phyloP scores from a whole-genome alignment of 164 flowering plant species.

The Magnolia kwangsiensis region DNA sequence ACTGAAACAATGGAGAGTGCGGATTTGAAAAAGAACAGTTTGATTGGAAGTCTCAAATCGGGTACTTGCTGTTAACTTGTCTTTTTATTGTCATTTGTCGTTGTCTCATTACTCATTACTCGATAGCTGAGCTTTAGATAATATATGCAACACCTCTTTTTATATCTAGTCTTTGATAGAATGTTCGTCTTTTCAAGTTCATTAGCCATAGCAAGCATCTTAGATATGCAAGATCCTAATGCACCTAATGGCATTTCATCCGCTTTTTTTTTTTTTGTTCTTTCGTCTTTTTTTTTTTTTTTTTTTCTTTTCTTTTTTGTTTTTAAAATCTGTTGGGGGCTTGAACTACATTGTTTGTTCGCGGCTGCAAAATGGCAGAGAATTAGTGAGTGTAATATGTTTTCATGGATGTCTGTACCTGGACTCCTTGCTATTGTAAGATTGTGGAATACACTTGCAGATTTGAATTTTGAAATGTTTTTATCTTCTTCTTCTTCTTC shows the following conservation, averaged over 20 bases:
- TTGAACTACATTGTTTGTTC: not conserved
- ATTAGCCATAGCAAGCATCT: not conserved
- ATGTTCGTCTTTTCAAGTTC: not conserved
- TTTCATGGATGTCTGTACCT: not conserved
- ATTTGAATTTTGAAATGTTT: too few relatives aligned
- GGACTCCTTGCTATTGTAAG: not conserved
- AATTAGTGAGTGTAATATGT: not conserved
- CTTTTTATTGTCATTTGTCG: not conserved
- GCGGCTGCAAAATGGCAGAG: not conserved
- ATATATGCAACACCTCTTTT: not conserved
- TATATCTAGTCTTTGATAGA: not conserved
- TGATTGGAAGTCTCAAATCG: not conserved
- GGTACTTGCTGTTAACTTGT: not conserved
- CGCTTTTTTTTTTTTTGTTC: not conserved
- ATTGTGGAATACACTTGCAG: not conserved
- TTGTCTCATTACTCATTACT: not conserved
- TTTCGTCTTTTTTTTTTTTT: too few relatives aligned
- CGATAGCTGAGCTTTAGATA: not conserved
- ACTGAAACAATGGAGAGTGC: slow-evolving; percentile 15
- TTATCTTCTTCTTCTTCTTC: too few relatives aligned
- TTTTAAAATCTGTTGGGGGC: not conserved
- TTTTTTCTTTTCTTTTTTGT: too few relatives aligned
- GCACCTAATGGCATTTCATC: not conserved
- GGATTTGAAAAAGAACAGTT: not conserved
- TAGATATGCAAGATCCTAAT: not conserved